phyloP scores from a whole-genome alignment of 345 rosid genomes.

The Salix brachista region DNA sequence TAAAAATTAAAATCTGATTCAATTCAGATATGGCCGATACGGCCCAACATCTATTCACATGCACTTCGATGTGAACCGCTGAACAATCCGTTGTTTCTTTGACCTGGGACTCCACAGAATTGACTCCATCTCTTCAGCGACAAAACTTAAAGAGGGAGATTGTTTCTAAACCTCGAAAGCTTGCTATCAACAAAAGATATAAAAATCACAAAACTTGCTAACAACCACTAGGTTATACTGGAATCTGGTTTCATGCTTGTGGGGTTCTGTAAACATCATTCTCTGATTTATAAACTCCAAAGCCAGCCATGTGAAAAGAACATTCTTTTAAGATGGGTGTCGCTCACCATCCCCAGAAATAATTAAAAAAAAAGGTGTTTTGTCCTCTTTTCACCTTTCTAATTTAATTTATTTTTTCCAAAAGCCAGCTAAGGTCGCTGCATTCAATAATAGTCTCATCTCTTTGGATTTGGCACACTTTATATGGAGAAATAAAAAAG shows the following conservation, averaged over 20 bases:
- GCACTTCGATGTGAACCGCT: slow-evolving; percentile 16
- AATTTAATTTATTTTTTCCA: background rate
- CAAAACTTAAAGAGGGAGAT: background rate
- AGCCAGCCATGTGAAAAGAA: slow-evolving; percentile 32
- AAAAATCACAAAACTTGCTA: background rate
- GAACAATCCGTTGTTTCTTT: slow-evolving; percentile 8
- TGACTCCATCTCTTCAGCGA: slow-evolving; percentile 9
- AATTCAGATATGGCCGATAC: background rate
- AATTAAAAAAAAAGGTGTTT: background rate
- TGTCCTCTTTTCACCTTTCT: background rate
- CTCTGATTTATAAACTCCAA: slow-evolving; percentile 13
- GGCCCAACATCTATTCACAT: slow-evolving; percentile 26
- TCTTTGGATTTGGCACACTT: slow-evolving; percentile 5
- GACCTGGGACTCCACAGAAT: slow-evolving; percentile 10
- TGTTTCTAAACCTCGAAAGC: background rate
- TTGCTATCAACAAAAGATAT: background rate
- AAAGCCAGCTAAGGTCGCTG: background rate
- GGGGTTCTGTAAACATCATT: slow-evolving; percentile 14
- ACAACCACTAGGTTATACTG: background rate
- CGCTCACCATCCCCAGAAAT: background rate
- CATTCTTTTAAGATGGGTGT: slow-evolving; percentile 30
- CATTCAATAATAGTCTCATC: slow-evolving; percentile 12
- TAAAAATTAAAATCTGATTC: background rate
- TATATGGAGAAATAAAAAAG: background rate
- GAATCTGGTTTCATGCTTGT: slow-evolving; percentile 20